Evolutionary conservation across 208 protist genomes (phyloP).

Genomic region (Trypanosoma mega): DNA sequence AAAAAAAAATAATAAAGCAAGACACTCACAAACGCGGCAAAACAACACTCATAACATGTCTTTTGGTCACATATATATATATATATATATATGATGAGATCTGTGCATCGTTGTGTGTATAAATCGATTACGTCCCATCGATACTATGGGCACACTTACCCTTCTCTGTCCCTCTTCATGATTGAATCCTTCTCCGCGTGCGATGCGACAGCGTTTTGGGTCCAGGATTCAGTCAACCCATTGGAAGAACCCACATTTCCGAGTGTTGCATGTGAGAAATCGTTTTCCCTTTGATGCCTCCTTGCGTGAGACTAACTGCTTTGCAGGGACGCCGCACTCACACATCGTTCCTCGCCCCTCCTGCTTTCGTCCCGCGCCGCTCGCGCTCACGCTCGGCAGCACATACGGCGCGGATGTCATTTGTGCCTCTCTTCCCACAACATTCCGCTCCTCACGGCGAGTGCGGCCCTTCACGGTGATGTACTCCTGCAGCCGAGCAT

Average conservation of each 20-base stretch:
- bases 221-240: slow-evolving; percentile 54
- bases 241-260: slow-evolving; percentile 78
- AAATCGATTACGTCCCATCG: neutral
- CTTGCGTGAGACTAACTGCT: slow-evolving; percentile 75
- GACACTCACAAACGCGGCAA: too few relatives aligned
- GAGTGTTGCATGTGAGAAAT: slow-evolving; percentile 73
- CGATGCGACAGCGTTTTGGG: neutral
- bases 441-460: neutral
- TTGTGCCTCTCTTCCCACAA: too few relatives aligned
- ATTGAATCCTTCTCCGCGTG: neutral
- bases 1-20: too few relatives aligned
- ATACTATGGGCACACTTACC: too few relatives aligned
- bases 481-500: slow-evolving; percentile 78
- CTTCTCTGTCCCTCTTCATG: slow-evolving; percentile 1
- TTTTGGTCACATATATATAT: neutral
- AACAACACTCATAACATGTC: too few relatives aligned
- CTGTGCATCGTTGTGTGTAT: neutral
- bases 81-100: neutral
- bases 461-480: slow-evolving; percentile 51
- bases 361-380: neutral
- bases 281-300: slow-evolving; percentile 57
- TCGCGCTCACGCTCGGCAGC: slow-evolving; percentile 53
- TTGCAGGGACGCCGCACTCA: slow-evolving; percentile 58
- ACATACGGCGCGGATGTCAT: slow-evolving; percentile 30
- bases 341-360: slow-evolving; percentile 31